A percentile compares a stretch with the other conserved stretches of the same genome.
These are phyloP conservation scores for Yamadazyma kitorensis DNA, from an alignment of 805 yeast species.

Conservation along the genomic window DNA sequence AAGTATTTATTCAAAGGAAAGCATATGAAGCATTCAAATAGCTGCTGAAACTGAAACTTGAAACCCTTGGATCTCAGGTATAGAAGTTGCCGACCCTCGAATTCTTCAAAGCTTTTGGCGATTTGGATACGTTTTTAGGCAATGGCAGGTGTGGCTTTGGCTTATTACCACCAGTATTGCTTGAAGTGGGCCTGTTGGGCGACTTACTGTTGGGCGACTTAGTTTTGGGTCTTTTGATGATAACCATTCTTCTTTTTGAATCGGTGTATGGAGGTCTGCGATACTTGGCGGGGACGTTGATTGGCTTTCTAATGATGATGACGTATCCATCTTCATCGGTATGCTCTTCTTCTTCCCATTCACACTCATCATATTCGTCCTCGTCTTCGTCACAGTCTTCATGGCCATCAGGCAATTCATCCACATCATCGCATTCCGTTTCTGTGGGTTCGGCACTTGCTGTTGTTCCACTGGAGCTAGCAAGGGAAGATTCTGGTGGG, in stretches of 20 bases:
- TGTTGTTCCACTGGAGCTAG: background rate
- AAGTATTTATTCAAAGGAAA: constrained; percentile 21
- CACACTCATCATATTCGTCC: constrained; percentile 13
- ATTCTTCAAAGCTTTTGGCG: constrained; percentile 1
- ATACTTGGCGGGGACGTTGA: constrained; percentile 15
- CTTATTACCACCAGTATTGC: too few species aligned
- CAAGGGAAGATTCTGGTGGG: too few species aligned
- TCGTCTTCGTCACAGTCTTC: constrained; percentile 2
- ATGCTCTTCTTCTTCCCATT: constrained; percentile 22
- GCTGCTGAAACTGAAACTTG: background rate
- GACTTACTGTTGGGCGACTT: too few species aligned
- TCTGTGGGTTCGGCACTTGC: constrained; percentile 3
- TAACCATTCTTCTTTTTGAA: constrained; percentile 13
- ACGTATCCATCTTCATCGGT: constrained; percentile 17
- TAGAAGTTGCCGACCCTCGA: background rate
- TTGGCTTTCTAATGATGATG: constrained; percentile 18
- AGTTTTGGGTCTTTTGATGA: constrained; percentile 9
- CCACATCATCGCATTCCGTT: constrained; percentile 7
- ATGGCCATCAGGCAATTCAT: background rate
- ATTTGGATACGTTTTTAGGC: too few species aligned
- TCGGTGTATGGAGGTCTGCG: constrained; percentile 10
- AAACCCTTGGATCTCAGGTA: background rate
- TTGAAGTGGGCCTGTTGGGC: too few species aligned
- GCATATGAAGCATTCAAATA: constrained; percentile 4
- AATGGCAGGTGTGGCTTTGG: too few species aligned